Conservation (phyloP, 2,329 filamentous ascomycete species). For the Cladophialophora yegresii region DNA sequence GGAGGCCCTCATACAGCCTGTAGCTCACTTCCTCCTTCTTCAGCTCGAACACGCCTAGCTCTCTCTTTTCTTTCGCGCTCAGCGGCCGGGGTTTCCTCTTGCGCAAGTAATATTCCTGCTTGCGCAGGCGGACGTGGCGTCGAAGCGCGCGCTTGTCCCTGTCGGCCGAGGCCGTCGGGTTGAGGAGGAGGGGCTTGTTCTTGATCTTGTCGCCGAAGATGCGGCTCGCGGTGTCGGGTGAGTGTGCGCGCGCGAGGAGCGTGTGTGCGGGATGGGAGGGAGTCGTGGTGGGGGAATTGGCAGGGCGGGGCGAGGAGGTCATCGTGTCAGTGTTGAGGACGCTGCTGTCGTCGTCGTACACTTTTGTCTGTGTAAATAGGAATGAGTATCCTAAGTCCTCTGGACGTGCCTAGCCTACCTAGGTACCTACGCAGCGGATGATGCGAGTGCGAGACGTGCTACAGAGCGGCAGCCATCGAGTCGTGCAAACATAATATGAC, state of each 20-base stretch:
- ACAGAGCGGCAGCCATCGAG: background rate
- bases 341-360: background rate
- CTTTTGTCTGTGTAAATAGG: background rate
- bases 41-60: slow-evolving; percentile 71
- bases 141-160: slow-evolving; percentile 57
- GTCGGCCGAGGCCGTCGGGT: slow-evolving; percentile 60
- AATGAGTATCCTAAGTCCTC: too few relatives aligned
- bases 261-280: slow-evolving; percentile 55
- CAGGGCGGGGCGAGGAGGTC: slow-evolving; percentile 8
- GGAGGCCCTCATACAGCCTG: slow-evolving; percentile 72
- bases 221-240: slow-evolving; percentile 66
- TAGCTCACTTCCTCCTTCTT: slow-evolving; percentile 70
- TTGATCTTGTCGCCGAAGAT: slow-evolving; percentile 83
- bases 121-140: slow-evolving; percentile 53
- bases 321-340: background rate
- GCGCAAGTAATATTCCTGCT: slow-evolving; percentile 49
- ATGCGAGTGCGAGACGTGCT: background rate
- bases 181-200: slow-evolving; percentile 76
- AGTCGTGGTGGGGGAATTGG: background rate
- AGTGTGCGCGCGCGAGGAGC: slow-evolving; percentile 77
- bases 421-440: background rate
- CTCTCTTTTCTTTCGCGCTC: slow-evolving; percentile 75
- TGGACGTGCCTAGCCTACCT: too few relatives aligned
- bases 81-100: slow-evolving; percentile 66
- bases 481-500: background rate